These are phyloP conservation scores for Fragaria nilgerrensis DNA, from an alignment of 306 rosid genomes.

Conservation along the genomic window DNA sequence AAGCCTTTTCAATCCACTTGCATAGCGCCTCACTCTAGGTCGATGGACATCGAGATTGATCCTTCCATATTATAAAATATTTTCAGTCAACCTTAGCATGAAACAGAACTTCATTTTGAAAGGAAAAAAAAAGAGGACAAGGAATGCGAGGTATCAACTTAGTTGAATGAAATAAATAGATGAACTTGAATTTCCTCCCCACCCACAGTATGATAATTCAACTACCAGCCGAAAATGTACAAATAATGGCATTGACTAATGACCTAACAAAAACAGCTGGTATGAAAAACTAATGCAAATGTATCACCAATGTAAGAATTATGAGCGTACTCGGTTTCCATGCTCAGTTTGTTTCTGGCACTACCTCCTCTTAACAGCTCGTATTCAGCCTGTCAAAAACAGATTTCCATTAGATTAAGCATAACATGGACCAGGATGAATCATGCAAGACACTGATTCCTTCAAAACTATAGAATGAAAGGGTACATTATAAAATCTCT, in stretches of 20 bases:
- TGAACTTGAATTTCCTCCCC: slow-evolving; percentile 6
- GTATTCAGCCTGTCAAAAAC: slow-evolving; percentile 63
- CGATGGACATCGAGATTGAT: slow-evolving; percentile 73
- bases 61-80: slow-evolving; percentile 47
- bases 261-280: background rate
- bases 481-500: background rate
- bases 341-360: slow-evolving; percentile 61
- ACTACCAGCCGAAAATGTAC: slow-evolving; percentile 2
- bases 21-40: slow-evolving; percentile 76
- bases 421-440: slow-evolving; percentile 16
- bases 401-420: slow-evolving; percentile 21
- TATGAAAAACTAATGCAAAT: slow-evolving; percentile 16
- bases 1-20: slow-evolving; percentile 68
- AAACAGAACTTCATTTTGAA: background rate
- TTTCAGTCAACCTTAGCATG: background rate
- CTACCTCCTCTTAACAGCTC: slow-evolving; percentile 54
- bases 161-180: slow-evolving; percentile 12
- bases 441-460: slow-evolving; percentile 10
- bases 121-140: background rate
- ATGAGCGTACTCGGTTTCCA: slow-evolving; percentile 67
- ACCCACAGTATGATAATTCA: slow-evolving; percentile 3
- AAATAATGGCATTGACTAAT: background rate
- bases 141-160: slow-evolving; percentile 19
- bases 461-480: background rate
- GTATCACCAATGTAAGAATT: slow-evolving; percentile 16